phyloP scores from a whole-genome alignment of 768 basidiomycete species.

The Rhodotorula taiwanensis region DNA sequence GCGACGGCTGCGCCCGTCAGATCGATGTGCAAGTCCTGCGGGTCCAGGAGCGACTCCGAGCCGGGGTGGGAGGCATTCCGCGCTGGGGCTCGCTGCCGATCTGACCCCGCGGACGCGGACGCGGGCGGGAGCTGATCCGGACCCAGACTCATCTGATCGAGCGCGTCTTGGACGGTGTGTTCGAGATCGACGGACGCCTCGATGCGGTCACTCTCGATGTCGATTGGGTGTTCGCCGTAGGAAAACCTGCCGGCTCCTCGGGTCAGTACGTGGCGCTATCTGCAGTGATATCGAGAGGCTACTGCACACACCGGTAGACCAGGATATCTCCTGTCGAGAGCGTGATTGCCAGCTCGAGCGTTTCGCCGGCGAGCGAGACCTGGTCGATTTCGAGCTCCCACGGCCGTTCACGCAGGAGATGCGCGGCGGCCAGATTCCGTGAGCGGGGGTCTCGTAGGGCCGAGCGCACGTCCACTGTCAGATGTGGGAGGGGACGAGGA shows the following conservation, averaged over 20 bases:
- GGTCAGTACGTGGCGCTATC: neutral
- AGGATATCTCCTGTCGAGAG: conserved; percentile 47
- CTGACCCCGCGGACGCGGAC: neutral
- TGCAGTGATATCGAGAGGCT: neutral
- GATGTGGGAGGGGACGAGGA: conserved; percentile 57
- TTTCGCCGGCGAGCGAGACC: conserved; percentile 45
- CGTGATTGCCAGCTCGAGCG: conserved; percentile 45
- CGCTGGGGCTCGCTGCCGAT: no score
- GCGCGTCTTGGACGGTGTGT: conserved; percentile 14
- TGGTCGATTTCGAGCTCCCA: conserved; percentile 44
- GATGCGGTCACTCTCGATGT: conserved; percentile 14
- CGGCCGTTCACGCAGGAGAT: conserved; percentile 42
- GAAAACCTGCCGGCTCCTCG: neutral
- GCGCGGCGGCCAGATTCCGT: conserved; percentile 40
- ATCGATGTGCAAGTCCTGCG: conserved; percentile 24
- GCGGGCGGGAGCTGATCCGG: neutral
- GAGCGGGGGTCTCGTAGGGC: neutral
- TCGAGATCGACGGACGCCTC: conserved; percentile 6
- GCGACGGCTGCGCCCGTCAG: neutral
- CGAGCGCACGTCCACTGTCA: conserved; percentile 55
- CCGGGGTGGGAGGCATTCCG: no score
- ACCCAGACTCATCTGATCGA: conserved; percentile 2
- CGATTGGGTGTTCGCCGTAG: conserved; percentile 13
- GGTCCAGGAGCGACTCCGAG: neutral
- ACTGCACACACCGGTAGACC: conserved; percentile 42